A percentile compares a stretch with the other conserved stretches of the same genome.
Conservation (phyloP, 106 monocot genomes). For the Dendrobium officinale region DNA sequence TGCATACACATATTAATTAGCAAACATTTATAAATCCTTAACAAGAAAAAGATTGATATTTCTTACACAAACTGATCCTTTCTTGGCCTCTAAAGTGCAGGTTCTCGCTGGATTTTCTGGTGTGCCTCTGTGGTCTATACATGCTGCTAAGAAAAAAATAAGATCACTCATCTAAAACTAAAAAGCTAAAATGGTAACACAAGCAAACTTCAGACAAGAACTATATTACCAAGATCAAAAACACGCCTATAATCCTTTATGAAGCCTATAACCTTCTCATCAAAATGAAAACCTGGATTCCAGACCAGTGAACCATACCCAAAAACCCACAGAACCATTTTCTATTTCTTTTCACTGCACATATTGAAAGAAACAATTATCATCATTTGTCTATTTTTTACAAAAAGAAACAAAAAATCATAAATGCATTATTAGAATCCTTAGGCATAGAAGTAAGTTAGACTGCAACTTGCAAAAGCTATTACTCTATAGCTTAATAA, state of each 20-base stretch:
- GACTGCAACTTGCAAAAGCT: too few relatives aligned
- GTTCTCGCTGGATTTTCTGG: slow-evolving; percentile 89
- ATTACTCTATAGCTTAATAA: too few relatives aligned
- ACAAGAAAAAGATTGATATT: neutral
- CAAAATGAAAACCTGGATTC: slow-evolving; percentile 85
- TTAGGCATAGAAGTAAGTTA: too few relatives aligned
- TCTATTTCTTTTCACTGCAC: slow-evolving; percentile 3
- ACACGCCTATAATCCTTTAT: slow-evolving; percentile 71
- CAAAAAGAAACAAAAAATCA: too few relatives aligned
- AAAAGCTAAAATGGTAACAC: neutral
- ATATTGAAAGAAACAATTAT: neutral
- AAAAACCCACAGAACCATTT: slow-evolving; percentile 85
- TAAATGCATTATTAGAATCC: too few relatives aligned
- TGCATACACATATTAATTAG: neutral
- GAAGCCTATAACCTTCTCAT: slow-evolving; percentile 65
- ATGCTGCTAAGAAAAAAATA: slow-evolving; percentile 35
- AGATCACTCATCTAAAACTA: neutral
- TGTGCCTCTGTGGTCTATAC: slow-evolving; percentile 97
- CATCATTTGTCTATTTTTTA: neutral
- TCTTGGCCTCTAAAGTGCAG: slow-evolving; percentile 73
- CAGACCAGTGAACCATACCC: slow-evolving; percentile 76
- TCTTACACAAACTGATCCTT: slow-evolving; percentile 81
- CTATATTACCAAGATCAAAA: slow-evolving; percentile 60
- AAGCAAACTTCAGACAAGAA: neutral
- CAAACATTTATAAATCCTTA: neutral